Conservation (phyloP, 2,329 filamentous ascomycete species). For the Helicocarpus griseus region DNA sequence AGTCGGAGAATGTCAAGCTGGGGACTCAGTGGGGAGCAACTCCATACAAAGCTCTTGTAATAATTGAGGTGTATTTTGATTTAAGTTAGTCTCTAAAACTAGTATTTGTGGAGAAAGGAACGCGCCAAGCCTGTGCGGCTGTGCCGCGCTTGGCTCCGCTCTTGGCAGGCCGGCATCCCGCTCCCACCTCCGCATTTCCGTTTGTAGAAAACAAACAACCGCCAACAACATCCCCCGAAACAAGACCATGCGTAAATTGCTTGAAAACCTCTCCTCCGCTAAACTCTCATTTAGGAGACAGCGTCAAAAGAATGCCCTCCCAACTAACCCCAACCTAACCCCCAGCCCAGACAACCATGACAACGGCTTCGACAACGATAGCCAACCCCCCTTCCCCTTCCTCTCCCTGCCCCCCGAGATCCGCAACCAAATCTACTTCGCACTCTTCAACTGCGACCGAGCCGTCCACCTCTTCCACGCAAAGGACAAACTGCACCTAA, state of each 20-base stretch:
- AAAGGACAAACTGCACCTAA: slow-evolving; percentile 26
- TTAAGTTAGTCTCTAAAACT: too few species aligned
- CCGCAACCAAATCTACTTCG: slow-evolving; percentile 28
- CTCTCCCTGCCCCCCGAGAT: slow-evolving; percentile 25
- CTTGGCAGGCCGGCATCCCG: too few species aligned
- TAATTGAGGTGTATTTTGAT: too few species aligned
- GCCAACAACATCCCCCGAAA: background rate
- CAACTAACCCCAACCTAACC: background rate
- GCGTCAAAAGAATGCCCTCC: too few species aligned
- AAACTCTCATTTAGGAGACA: background rate
- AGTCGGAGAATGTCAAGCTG: background rate
- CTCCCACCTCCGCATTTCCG: too few species aligned
- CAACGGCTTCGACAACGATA: background rate
- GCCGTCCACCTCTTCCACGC: slow-evolving; percentile 28
- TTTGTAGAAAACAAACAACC: background rate
- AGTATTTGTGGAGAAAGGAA: too few species aligned
- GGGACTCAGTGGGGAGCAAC: too few species aligned
- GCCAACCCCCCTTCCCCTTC: slow-evolving; percentile 5
- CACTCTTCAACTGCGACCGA: slow-evolving; percentile 24
- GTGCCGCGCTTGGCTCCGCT: too few species aligned
- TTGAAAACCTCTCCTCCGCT: background rate
- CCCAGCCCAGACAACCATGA: background rate
- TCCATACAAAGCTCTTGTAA: too few species aligned
- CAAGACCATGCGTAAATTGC: background rate
- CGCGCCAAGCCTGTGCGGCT: too few species aligned